A percentile compares a stretch with the other conserved stretches of the same genome.
phyloP scores from a whole-genome alignment of 1,284 basidiomycete genomes.

The Pseudozyma sp. region DNA sequence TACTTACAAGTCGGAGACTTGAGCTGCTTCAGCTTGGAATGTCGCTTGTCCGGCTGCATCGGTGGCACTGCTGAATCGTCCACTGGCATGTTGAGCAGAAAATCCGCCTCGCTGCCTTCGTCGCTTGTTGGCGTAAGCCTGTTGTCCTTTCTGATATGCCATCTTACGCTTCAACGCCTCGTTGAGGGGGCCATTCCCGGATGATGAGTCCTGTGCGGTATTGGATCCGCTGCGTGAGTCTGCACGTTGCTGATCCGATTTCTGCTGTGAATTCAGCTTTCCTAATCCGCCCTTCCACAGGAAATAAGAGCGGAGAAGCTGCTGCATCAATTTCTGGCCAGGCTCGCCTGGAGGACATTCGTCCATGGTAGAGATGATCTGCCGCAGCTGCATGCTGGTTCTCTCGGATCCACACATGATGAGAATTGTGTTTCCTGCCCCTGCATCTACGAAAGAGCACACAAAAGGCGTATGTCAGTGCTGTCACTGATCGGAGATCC shows the following conservation, averaged over 20 bases:
- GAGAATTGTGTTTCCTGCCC: slow-evolving; percentile 58
- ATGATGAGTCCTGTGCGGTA: slow-evolving; percentile 1
- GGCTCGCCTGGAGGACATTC: slow-evolving; percentile 35
- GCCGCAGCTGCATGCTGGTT: slow-evolving; percentile 58
- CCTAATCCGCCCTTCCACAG: slow-evolving; percentile 82
- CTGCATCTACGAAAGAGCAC: slow-evolving; percentile 6
- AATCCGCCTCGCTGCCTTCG: slow-evolving; percentile 68
- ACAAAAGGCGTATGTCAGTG: slow-evolving; percentile 12
- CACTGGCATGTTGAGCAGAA: slow-evolving; percentile 9
- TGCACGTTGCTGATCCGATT: slow-evolving; percentile 1
- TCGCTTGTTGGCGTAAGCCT: slow-evolving; percentile 68
- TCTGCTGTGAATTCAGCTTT: slow-evolving; percentile 62
- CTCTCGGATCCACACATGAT: slow-evolving; percentile 64
- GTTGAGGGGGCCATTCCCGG: slow-evolving; percentile 18
- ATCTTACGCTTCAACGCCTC: slow-evolving; percentile 62
- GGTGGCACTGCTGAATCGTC: slow-evolving; percentile 22
- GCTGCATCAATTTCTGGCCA: slow-evolving; percentile 78
- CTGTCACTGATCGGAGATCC: background rate
- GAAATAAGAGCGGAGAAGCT: slow-evolving; percentile 79
- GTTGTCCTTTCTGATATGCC: slow-evolving; percentile 41
- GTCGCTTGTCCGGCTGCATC: slow-evolving; percentile 26
- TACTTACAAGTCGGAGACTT: slow-evolving; percentile 76
- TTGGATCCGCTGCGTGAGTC: slow-evolving; percentile 21
- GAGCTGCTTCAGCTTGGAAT: slow-evolving; percentile 73
- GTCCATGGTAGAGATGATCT: slow-evolving; percentile 57